A percentile compares a stretch with the other conserved stretches of the same genome.
Conservation (phyloP, 441 rosid genomes). For the Lepidium campestre region DNA sequence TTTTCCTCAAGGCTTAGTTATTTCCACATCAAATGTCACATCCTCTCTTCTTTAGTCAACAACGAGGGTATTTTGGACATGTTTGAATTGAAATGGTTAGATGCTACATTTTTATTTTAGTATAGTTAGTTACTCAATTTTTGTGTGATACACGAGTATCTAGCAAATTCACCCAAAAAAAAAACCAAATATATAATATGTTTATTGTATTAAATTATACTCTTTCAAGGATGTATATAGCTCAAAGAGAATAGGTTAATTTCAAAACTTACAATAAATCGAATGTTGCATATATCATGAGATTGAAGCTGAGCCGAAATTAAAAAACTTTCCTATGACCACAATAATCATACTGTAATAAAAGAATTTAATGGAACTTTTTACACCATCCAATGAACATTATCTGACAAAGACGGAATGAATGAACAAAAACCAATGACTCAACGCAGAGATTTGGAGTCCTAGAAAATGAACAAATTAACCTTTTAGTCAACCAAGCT, state of each 20-base stretch:
- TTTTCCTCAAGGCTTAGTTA: too few species aligned
- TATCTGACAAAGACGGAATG: neutral
- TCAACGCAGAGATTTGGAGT: neutral
- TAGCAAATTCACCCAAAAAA: too few species aligned
- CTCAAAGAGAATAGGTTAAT: neutral
- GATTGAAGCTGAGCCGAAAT: neutral
- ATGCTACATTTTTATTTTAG: too few species aligned
- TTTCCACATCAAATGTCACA: too few species aligned
- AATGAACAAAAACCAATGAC: neutral
- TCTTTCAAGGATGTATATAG: neutral
- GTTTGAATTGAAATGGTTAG: too few species aligned
- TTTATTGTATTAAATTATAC: too few species aligned
- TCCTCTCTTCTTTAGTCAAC: too few species aligned
- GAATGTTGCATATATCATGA: neutral
- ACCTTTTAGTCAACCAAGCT: constrained; percentile 33
- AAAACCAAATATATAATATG: too few species aligned
- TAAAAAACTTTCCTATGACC: neutral
- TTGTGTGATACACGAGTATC: too few species aligned
- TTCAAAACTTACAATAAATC: neutral
- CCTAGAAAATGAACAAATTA: neutral
- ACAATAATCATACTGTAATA: neutral
- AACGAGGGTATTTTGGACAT: too few species aligned
- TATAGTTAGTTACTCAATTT: too few species aligned
- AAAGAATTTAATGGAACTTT: neutral
- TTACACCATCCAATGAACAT: neutral